A percentile compares a stretch with the other conserved stretches of the same genome.
Evolutionary conservation across 1,284 basidiomycete species (phyloP).

Genomic region (Grifola frondosa): DNA sequence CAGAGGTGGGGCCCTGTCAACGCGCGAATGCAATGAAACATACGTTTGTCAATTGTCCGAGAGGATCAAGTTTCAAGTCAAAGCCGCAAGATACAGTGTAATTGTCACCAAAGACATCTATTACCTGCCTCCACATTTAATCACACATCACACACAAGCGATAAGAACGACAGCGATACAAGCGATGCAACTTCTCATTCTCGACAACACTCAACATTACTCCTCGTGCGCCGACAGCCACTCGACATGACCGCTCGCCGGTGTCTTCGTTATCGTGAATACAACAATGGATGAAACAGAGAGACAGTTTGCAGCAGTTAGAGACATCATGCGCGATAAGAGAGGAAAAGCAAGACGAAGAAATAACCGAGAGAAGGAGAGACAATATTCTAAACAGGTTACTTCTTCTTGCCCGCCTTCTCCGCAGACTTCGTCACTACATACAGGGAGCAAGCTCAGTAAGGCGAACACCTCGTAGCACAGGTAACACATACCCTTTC

Average conservation of each 20-base stretch:
- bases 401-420: conserved; percentile 96
- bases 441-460: too few species aligned
- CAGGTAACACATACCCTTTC: conserved; percentile 66
- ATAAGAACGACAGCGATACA: conserved; percentile 25
- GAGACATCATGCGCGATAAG: conserved; percentile 43
- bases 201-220: conserved; percentile 34
- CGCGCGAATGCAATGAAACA: too few species aligned
- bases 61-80: too few species aligned
- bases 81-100: too few species aligned
- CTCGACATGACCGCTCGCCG: conserved; percentile 20
- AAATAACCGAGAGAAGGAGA: conserved; percentile 42
- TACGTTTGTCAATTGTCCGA: too few species aligned
- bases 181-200: conserved; percentile 35
- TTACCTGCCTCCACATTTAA: not conserved
- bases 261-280: conserved; percentile 38
- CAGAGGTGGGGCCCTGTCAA: too few species aligned
- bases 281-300: conserved; percentile 44
- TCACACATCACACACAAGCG: conserved; percentile 2
- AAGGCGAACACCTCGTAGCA: too few species aligned
- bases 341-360: conserved; percentile 48
- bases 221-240: conserved; percentile 31
- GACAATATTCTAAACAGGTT: conserved; percentile 59
- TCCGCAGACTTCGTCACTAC: conserved; percentile 92
- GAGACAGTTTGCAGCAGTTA: conserved; percentile 40
- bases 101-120: not conserved